Conservation (phyloP, 148 eudicot species). For the Beta vulgaris region DNA sequence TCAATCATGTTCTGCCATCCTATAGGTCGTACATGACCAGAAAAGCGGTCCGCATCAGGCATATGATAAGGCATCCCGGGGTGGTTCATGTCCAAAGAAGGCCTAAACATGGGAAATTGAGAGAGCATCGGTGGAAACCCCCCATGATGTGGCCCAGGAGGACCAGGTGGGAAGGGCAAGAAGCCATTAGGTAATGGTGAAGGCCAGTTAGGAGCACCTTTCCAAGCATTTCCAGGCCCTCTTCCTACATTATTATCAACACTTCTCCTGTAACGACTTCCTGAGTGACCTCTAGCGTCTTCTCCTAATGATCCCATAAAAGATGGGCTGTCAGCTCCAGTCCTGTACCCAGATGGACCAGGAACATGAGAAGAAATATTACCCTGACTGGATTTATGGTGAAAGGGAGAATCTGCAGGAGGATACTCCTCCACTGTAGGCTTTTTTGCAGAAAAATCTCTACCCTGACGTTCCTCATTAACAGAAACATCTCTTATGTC, state of each 20-base stretch:
- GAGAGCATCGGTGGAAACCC: slow-evolving; percentile 69
- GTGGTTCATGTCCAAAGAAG: slow-evolving; percentile 73
- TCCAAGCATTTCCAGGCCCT: slow-evolving; percentile 74
- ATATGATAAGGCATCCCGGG: slow-evolving; percentile 66
- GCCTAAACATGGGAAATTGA: slow-evolving; percentile 73
- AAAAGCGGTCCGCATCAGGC: slow-evolving; percentile 63
- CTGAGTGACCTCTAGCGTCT: slow-evolving; percentile 59
- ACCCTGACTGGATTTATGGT: slow-evolving; percentile 46
- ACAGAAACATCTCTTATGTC: slow-evolving; percentile 51
- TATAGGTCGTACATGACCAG: slow-evolving; percentile 59
- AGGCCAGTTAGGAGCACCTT: slow-evolving; percentile 82
- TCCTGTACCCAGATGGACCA: slow-evolving; percentile 59
- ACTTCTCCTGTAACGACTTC: slow-evolving; percentile 62
- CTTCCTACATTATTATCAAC: slow-evolving; percentile 69
- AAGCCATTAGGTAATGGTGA: slow-evolving; percentile 74
- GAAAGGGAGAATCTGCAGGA: slow-evolving; percentile 71
- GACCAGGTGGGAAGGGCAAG: slow-evolving; percentile 72
- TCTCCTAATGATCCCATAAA: slow-evolving; percentile 52
- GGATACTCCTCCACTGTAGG: slow-evolving; percentile 50
- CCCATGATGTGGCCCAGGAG: slow-evolving; percentile 68
- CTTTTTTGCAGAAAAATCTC: slow-evolving; percentile 52
- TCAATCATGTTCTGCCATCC: slow-evolving; percentile 76
- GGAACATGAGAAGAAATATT: slow-evolving; percentile 54
- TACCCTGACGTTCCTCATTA: slow-evolving; percentile 58
- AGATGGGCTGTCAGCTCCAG: slow-evolving; percentile 63